These are phyloP conservation scores for Wickerhamomyces mucosus DNA, from an alignment of 805 yeast genomes.

Conservation along the genomic window DNA sequence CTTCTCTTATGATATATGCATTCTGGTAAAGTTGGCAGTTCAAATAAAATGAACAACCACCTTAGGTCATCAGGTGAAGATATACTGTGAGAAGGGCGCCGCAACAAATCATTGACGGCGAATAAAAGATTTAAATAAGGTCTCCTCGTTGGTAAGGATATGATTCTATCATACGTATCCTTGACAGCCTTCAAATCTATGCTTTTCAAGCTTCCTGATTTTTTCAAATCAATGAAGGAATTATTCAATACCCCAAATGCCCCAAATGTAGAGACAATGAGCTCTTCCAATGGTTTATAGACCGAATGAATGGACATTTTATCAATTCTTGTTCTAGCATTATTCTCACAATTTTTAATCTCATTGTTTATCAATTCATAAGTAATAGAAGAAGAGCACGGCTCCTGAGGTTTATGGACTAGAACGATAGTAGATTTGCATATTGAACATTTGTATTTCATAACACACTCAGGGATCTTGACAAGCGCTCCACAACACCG, in stretches of 20 bases:
- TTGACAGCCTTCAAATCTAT: constrained; percentile 40
- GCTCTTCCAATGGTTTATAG: constrained; percentile 41
- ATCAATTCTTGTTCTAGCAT: constrained; percentile 1
- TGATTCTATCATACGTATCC: constrained; percentile 35
- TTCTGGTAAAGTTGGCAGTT: constrained; percentile 52
- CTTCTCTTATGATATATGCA: constrained; percentile 28
- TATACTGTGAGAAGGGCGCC: constrained; percentile 32
- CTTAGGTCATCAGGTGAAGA: constrained; percentile 34
- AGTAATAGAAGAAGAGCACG: constrained; percentile 1
- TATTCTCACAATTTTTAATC: constrained; percentile 4
- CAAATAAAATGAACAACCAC: constrained; percentile 60
- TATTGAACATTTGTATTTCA: constrained; percentile 47
- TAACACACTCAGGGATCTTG: constrained; percentile 26
- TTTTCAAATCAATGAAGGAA: constrained; percentile 36
- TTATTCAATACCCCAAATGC: constrained; percentile 36
- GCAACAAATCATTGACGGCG: constrained; percentile 42
- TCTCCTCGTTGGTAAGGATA: constrained; percentile 46
- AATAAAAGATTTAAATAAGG: constrained; percentile 49
- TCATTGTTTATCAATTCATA: constrained; percentile 2
- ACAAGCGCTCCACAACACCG: constrained; percentile 38
- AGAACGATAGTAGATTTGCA: constrained; percentile 43
- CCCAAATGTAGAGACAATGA: constrained; percentile 39
- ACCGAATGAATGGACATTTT: constrained; percentile 14
- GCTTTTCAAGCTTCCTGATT: constrained; percentile 24
- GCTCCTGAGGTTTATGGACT: background rate